Base-by-base conservation (phyloP, 495 filamentous ascomycete genomes). In the Aspergillus asperescens region DNA sequence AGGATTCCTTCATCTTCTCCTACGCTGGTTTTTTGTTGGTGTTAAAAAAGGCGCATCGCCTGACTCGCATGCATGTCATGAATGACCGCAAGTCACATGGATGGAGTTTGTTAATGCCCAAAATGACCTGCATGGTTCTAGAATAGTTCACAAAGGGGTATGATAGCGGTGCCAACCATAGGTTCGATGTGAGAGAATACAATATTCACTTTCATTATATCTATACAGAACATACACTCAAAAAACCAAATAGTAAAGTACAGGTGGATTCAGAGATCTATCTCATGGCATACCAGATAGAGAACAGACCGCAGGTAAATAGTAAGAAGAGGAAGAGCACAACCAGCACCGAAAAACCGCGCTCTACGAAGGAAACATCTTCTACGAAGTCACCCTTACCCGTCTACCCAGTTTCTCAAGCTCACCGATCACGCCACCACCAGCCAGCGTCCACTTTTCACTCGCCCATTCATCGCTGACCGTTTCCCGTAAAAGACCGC, bases 371-470 rank as follows among this genome's bases (percentile, higher is more conserved):
- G 55, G 31, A 53, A 57, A 54, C 42, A 54, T 38, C 42, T 52
- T 43, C 56, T 65, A 55, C 7, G 67, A 64, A 54, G 58, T 29
- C 32, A 60, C 57, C 45, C 69, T 69, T 34, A 78, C 70, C 39
- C 76, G 79, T 63, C 81, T 71, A 24, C 81, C 70, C 20, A 80
- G 74, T 50, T 81, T 79, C 72, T 89, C 83, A 72, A 91, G 80
- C 78, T 95, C 90, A 18, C 88, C 89, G 41, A 95, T 74, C 45
- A 91, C 75, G n/a, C 90, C 90, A 53, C 80, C 79, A 16, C 89
- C 88, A 52, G 85, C 81, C 60, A 96, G 55, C 47, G 81, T 84
- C 88, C 89, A 95, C 73, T 87, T 88, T 77, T 95, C 89, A 32
- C 77, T 76, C 24, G 97, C 88, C 55, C 77, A 79, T 56, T 72